Conservation (phyloP, 2,329 filamentous ascomycete species). For the Trematosphaeria pertusa region DNA sequence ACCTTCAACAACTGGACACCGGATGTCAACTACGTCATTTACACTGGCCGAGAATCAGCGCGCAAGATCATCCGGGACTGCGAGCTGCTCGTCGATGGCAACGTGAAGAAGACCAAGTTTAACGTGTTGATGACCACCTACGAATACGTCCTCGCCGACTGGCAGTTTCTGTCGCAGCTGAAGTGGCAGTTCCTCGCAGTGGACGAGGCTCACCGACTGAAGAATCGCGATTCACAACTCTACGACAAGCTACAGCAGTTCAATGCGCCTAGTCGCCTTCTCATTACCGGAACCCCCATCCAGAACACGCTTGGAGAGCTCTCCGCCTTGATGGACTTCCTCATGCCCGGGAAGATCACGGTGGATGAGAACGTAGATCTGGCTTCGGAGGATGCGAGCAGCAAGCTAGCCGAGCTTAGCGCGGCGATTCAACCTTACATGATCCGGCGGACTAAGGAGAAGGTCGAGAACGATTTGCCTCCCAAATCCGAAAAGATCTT, state of each 20-base stretch:
- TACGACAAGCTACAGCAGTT: constrained; percentile 87
- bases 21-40: constrained; percentile 95
- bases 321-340: constrained; percentile 90
- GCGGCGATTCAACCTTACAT: constrained; percentile 91
- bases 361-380: constrained; percentile 94
- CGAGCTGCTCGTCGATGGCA: constrained; percentile 85
- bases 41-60: constrained; percentile 87
- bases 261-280: constrained; percentile 82
- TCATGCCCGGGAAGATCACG: constrained; percentile 91
- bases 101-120: constrained; percentile 89
- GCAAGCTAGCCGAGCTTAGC: constrained; percentile 86
- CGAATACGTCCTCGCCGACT: constrained; percentile 90
- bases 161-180: constrained; percentile 82
- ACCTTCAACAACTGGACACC: constrained; percentile 97
- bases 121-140: constrained; percentile 98
- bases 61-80: constrained; percentile 88
- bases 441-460: constrained; percentile 93
- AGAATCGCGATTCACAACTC: constrained; percentile 93
- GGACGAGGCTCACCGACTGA: constrained; percentile 94
- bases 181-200: constrained; percentile 98
- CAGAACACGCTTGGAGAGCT: constrained; percentile 96
- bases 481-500: constrained; percentile 99
- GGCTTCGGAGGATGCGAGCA: constrained; percentile 77
- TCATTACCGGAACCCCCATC: constrained; percentile 97
- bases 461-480: constrained; percentile 93